phyloP scores from a whole-genome alignment of 352 stramenopile genomes.

The Aphanomyces cochlioides region DNA sequence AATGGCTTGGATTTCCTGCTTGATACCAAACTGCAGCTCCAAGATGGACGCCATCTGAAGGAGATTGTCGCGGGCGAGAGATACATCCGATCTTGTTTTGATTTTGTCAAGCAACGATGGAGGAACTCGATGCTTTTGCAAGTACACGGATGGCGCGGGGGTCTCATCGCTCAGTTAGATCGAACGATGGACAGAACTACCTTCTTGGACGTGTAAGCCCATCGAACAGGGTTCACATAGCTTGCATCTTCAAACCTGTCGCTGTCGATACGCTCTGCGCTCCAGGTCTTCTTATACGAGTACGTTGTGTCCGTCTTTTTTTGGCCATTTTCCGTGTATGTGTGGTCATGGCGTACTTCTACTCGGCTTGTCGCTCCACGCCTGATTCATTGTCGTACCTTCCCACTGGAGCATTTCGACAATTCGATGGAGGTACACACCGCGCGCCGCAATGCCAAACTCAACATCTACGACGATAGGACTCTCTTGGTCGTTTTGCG shows the following conservation, averaged over 20 bases:
- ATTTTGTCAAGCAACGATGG: neutral
- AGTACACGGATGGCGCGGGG: neutral
- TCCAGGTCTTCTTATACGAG: conserved; percentile 22
- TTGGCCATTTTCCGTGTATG: conserved; percentile 18
- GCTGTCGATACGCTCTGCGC: conserved; percentile 8
- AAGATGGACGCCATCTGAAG: conserved; percentile 18
- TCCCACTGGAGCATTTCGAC: conserved; percentile 25
- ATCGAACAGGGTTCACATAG: conserved; percentile 6
- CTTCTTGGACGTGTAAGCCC: conserved; percentile 12
- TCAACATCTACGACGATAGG: conserved; percentile 14
- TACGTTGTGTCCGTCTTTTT: conserved; percentile 21
- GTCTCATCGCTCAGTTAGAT: neutral
- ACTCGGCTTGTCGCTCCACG: neutral
- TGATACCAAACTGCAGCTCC: neutral
- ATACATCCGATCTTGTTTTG: neutral
- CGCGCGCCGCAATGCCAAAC: conserved; percentile 7
- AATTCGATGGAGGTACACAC: conserved; percentile 11
- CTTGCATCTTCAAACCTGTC: conserved; percentile 15
- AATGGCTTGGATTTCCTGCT: neutral
- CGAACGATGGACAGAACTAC: neutral
- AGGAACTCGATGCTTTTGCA: neutral
- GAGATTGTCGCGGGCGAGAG: neutral
- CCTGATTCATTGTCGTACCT: neutral
- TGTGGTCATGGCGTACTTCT: conserved; percentile 22
- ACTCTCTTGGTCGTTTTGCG: neutral